Percentiles rank a stretch among this genome's conserved stretches.
phyloP scores from a whole-genome alignment of 306 rosid species.

The Fragaria nilgerrensis region DNA sequence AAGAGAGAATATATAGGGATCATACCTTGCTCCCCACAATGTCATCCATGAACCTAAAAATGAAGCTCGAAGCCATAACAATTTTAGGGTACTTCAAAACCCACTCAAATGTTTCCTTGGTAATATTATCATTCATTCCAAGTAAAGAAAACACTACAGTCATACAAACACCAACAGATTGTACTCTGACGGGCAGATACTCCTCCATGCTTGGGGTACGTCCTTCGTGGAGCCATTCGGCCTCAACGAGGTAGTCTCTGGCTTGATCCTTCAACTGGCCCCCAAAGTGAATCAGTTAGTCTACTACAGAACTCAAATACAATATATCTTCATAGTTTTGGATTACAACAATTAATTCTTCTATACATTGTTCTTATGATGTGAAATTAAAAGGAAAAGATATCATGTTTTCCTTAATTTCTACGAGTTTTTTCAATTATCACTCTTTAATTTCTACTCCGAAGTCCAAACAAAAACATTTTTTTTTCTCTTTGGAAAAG shows the following conservation, averaged over 20 bases:
- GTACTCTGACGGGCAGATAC: slow-evolving; percentile 10
- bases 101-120: slow-evolving; percentile 16
- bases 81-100: neutral
- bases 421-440: no score
- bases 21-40: slow-evolving; percentile 14
- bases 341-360: no score
- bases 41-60: slow-evolving; percentile 21
- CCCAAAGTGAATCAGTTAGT: neutral
- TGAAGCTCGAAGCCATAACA: neutral
- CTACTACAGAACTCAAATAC: no score
- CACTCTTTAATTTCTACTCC: no score
- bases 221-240: slow-evolving; percentile 32
- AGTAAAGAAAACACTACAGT: neutral
- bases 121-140: slow-evolving; percentile 12
- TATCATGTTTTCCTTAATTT: no score
- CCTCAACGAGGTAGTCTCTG: slow-evolving; percentile 28
- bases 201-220: slow-evolving; percentile 33
- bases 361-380: no score
- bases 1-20: no score
- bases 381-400: no score
- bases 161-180: neutral
- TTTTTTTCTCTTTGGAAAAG: no score
- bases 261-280: slow-evolving; percentile 12
- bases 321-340: neutral
- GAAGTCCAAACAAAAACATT: no score